These are phyloP conservation scores for Pyronema omphalodes DNA, from an alignment of 495 filamentous ascomycete species.

Conservation along the genomic window DNA sequence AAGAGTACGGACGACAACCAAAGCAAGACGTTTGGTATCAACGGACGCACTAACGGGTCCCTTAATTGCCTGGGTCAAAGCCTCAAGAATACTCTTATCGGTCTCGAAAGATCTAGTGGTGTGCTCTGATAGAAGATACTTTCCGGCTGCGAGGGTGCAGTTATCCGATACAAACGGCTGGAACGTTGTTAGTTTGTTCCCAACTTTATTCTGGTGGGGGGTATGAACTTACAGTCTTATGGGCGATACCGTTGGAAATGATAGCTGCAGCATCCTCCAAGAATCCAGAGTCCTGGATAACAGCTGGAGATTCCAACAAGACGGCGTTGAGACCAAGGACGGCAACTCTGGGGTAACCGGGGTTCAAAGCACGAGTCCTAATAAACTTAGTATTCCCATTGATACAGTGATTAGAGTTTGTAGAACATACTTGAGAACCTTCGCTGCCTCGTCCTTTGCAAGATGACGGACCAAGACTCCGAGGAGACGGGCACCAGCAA, in stretches of 20 bases:
- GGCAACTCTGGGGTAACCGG: conserved; percentile 44
- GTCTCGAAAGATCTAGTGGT: conserved; percentile 43
- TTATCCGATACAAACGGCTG: conserved; percentile 75
- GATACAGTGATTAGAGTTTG: background rate
- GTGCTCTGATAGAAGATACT: conserved; percentile 57
- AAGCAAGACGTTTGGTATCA: conserved; percentile 68
- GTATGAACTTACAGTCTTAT: conserved; percentile 43
- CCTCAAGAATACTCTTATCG: conserved; percentile 59
- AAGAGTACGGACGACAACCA: conserved; percentile 80
- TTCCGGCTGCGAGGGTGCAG: conserved; percentile 82
- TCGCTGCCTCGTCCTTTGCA: conserved; percentile 41
- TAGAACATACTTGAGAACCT: conserved; percentile 47
- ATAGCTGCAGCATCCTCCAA: conserved; percentile 49
- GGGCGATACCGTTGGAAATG: conserved; percentile 62
- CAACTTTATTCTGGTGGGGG: conserved; percentile 7
- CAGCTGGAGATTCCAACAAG: conserved; percentile 54
- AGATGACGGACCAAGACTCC: conserved; percentile 77
- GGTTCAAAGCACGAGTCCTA: conserved; percentile 54
- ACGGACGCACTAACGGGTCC: conserved; percentile 46
- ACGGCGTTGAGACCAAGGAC: conserved; percentile 77
- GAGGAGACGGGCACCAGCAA: conserved; percentile 75
- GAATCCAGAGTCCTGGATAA: conserved; percentile 44
- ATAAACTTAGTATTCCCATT: background rate
- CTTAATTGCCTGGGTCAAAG: conserved; percentile 51
- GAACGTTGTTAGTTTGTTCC: conserved; percentile 7